Evolutionary conservation across 2,329 filamentous ascomycete species (phyloP).

Genomic region (Cryphonectria nitschkei): DNA sequence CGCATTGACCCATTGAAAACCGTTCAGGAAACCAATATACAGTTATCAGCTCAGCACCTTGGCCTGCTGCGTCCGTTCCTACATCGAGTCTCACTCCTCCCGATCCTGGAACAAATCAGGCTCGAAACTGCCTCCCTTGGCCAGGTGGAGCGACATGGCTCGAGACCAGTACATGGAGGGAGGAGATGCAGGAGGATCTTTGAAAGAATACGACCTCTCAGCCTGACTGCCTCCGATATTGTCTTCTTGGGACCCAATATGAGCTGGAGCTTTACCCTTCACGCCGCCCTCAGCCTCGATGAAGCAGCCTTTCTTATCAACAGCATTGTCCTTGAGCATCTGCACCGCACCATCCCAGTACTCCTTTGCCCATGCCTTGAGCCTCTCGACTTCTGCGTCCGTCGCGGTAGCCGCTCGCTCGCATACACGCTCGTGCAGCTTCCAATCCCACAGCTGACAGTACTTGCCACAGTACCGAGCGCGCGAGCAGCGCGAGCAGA

Average conservation of each 20-base stretch:
- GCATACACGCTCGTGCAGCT: neutral
- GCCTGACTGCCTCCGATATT: neutral
- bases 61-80: neutral
- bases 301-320: neutral
- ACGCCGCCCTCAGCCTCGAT: neutral
- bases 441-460: conserved; percentile 25
- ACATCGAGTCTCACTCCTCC: neutral
- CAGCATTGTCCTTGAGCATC: neutral
- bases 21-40: neutral
- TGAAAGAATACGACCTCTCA: neutral
- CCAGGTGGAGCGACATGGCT: conserved; percentile 12
- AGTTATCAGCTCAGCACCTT: neutral
- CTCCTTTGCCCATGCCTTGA: neutral
- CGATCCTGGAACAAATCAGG: neutral
- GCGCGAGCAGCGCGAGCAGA: conserved; percentile 16
- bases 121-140: neutral
- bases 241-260: neutral
- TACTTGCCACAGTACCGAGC: conserved; percentile 21
- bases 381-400: neutral
- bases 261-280: neutral
- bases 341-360: conserved; percentile 16
- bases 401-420: neutral
- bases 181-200: neutral
- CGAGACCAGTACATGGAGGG: conserved; percentile 14
- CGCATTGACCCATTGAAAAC: neutral